Conservation (phyloP, 495 filamentous ascomycete genomes). For the Monascus purpureus region DNA sequence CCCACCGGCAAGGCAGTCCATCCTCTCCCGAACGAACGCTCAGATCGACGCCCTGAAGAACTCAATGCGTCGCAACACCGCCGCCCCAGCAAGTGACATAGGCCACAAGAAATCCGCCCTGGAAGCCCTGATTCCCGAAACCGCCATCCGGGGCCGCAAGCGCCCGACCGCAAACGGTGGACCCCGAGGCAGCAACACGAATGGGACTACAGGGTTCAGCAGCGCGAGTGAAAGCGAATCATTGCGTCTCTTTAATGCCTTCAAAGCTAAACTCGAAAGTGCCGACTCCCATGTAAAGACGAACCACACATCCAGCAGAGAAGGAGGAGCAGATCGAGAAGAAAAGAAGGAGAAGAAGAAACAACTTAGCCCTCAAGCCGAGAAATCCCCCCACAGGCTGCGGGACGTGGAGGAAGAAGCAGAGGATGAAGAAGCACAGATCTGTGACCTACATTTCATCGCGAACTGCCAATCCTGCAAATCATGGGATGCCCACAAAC, state of each 20-base stretch:
- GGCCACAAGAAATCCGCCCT: conserved; percentile 50
- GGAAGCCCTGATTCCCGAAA: conserved; percentile 74
- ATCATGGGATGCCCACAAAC: conserved; percentile 50
- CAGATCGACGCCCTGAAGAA: conserved; percentile 84
- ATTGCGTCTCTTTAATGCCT: conserved; percentile 57
- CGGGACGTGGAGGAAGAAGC: conserved; percentile 13
- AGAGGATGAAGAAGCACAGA: conserved; percentile 53
- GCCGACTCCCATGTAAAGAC: conserved; percentile 25
- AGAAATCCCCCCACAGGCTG: conserved; percentile 16
- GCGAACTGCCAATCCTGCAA: conserved; percentile 82
- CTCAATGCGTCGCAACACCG: conserved; percentile 73
- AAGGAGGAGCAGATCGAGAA: conserved; percentile 8
- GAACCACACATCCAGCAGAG: not conserved
- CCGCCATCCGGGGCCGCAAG: conserved; percentile 66
- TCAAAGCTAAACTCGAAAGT: conserved; percentile 62
- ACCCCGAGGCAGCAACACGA: conserved; percentile 10
- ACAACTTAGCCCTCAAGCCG: conserved; percentile 4
- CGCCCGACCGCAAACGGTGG: conserved; percentile 36
- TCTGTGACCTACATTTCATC: conserved; percentile 90
- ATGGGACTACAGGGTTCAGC: conserved; percentile 14
- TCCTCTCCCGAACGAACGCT: conserved; percentile 66
- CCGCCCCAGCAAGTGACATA: conserved; percentile 39
- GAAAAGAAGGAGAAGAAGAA: conserved; percentile 9
- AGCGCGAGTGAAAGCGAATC: conserved; percentile 41
- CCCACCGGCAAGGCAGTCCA: conserved; percentile 38